Conservation (phyloP, 225 moss, liverwort and hornwort species). For the Takakia lepidozioides region DNA sequence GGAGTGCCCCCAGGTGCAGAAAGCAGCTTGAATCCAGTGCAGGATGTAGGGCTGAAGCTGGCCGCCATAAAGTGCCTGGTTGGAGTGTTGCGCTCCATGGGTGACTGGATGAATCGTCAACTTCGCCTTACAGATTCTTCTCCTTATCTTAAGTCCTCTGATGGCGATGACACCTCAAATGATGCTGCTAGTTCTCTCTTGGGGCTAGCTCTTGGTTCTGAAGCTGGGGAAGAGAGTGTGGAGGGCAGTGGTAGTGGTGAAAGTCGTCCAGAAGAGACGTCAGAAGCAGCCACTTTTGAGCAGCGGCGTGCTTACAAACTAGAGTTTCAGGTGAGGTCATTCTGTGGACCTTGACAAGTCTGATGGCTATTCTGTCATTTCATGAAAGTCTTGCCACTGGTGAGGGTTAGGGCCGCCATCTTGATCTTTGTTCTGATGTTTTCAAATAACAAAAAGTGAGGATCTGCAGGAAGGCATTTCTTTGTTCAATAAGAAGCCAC, state of each 20-base stretch:
- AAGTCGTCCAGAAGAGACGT: conserved; percentile 68
- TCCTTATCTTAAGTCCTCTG: conserved; percentile 74
- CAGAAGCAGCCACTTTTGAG: conserved; percentile 95
- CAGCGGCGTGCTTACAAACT: conserved; percentile 95
- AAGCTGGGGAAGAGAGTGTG: conserved; percentile 59
- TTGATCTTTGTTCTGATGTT: no score
- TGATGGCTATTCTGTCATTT: no score
- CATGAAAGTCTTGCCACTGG: no score
- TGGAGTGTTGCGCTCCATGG: conserved; percentile 97
- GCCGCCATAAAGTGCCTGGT: conserved; percentile 99
- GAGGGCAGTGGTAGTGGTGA: conserved; percentile 32
- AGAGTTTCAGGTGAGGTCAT: conserved; percentile 73
- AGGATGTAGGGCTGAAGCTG: conserved; percentile 83
- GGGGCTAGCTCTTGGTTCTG: conserved; percentile 24
- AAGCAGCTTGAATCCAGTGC: conserved; percentile 76
- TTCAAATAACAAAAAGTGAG: no score
- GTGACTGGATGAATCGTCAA: conserved; percentile 98
- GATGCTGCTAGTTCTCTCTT: conserved; percentile 27
- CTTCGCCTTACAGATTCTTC: conserved; percentile 81
- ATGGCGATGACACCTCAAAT: conserved; percentile 68
- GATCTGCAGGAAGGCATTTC: conserved; percentile 88
- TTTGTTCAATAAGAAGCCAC: conserved; percentile 95
- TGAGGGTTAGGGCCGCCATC: no score
- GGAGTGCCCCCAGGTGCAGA: conserved; percentile 95
- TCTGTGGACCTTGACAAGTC: not conserved